Conservation (phyloP, 2,329 filamentous ascomycete species). For the Pezicula radicicola region DNA sequence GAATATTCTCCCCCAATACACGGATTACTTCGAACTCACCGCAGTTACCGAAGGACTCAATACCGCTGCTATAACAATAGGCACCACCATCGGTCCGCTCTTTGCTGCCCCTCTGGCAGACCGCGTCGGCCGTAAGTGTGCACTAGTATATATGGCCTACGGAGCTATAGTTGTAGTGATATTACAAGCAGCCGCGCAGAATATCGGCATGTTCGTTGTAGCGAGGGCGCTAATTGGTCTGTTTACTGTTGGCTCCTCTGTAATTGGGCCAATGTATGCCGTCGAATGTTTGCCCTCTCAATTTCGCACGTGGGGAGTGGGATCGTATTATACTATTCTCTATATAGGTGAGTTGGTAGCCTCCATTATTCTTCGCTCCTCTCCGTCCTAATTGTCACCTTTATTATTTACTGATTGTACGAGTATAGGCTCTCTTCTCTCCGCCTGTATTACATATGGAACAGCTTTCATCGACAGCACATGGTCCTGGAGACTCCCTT, state of each 20-base stretch:
- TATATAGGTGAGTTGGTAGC: too few relatives aligned
- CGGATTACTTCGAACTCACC: constrained; percentile 51
- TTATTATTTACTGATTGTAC: constrained; percentile 36
- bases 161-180: not conserved
- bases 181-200: constrained; percentile 1
- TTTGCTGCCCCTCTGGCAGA: constrained; percentile 33
- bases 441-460: constrained; percentile 31
- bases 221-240: constrained; percentile 2
- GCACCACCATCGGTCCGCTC: constrained; percentile 40
- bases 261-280: constrained; percentile 42
- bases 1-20: constrained; percentile 53
- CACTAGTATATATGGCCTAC: not conserved
- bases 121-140: constrained; percentile 26
- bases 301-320: too few relatives aligned
- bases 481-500: constrained; percentile 34
- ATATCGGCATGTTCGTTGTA: constrained; percentile 5
- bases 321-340: constrained; percentile 39
- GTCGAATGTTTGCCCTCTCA: constrained; percentile 49
- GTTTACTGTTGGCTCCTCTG: not conserved
- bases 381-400: too few relatives aligned
- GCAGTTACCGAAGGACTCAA: constrained; percentile 48
- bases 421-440: constrained; percentile 31
- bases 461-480: constrained; percentile 30
- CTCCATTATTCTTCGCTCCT: too few relatives aligned
- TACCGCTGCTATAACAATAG: constrained; percentile 50